Evolutionary conservation across 139 green algal species (phyloP), one percentile per base, ranked within the genome.

Genomic region (Asterochloris sp.): DNA sequence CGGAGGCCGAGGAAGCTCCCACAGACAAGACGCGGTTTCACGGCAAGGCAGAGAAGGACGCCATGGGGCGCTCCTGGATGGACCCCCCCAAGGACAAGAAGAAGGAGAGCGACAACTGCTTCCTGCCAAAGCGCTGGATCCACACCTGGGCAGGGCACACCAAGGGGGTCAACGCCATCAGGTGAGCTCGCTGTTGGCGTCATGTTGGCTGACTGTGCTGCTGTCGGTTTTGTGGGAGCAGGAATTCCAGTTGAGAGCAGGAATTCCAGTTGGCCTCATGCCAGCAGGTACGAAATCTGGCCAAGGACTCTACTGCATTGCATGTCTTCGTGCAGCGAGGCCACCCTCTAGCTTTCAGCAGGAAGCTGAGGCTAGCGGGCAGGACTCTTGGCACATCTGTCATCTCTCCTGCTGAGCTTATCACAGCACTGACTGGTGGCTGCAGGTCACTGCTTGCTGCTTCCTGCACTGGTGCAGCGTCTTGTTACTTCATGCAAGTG

Each of bases 61-160:
- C 73, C 66, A 68, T 76, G 24, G 87, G 85, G 12, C 82, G 83
- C 71, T 86, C 84, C 15, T 97, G 93, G 94, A 27, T 96, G 23
- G 94, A 92, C 28, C 78, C 90, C 1, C 91, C 93, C 62, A 88
- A 88, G 74, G 94, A 92, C 62, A 84, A 85, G 75, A 83, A 86
- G 68, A 77, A 83, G 28, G 80, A 90, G 26, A 89, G 87, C 54
- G 93, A 97, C 62, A 80, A 86, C 23, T 96, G 90, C 90, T 99
- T 95, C 91, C 82, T 98, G 83, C 97, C 97, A 73, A 98, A 99
- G 91, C 84, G 91, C 38, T 94, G 87, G 85, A 86, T 99, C 1
- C 96, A 98, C 90, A 97, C 94, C 16, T 99, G 94, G 94, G 88
- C 69, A 1, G 97, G 94, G 0, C 96, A 99, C 91, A 96, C 89